These are phyloP conservation scores for Pseudoperonospora humuli DNA, from an alignment of 352 stramenopile genomes.

Conservation along the genomic window DNA sequence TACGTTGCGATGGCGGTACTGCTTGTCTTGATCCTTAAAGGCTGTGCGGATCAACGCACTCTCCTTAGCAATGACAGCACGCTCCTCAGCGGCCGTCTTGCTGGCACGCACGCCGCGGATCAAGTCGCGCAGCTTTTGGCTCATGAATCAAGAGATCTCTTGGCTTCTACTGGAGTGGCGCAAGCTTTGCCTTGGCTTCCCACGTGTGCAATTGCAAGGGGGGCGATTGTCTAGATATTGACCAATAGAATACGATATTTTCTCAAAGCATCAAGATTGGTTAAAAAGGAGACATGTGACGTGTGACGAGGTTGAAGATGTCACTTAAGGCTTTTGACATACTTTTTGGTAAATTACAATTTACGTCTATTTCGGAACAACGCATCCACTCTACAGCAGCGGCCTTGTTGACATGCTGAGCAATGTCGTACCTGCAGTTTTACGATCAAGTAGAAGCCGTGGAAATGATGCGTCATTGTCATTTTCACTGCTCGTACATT, in stretches of 20 bases:
- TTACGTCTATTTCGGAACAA: too few relatives aligned
- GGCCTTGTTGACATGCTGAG: too few relatives aligned
- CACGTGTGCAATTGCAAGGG: slow-evolving; percentile 18
- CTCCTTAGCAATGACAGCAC: slow-evolving; percentile 98
- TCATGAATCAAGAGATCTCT: slow-evolving; percentile 78
- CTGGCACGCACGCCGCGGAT: slow-evolving; percentile 97
- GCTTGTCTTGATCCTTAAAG: slow-evolving; percentile 96
- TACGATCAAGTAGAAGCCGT: too few relatives aligned
- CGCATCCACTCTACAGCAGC: too few relatives aligned
- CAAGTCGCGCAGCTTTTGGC: slow-evolving; percentile 96
- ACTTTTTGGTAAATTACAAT: too few relatives aligned
- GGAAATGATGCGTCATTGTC: too few relatives aligned
- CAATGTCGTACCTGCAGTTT: too few relatives aligned
- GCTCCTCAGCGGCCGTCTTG: slow-evolving; percentile 98
- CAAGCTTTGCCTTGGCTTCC: too few relatives aligned
- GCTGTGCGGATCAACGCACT: slow-evolving; percentile 98
- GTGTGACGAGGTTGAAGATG: slow-evolving; percentile 2
- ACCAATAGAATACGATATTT: slow-evolving; percentile 8
- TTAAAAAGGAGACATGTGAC: slow-evolving; percentile 1
- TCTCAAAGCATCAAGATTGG: neutral
- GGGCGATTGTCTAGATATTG: slow-evolving; percentile 17
- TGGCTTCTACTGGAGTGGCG: too few relatives aligned
- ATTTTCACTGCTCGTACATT: too few relatives aligned
- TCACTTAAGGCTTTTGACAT: too few relatives aligned
- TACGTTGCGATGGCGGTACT: slow-evolving; percentile 98